phyloP scores from a whole-genome alignment of 352 stramenopile genomes.

The Plasmopara halstedii region DNA sequence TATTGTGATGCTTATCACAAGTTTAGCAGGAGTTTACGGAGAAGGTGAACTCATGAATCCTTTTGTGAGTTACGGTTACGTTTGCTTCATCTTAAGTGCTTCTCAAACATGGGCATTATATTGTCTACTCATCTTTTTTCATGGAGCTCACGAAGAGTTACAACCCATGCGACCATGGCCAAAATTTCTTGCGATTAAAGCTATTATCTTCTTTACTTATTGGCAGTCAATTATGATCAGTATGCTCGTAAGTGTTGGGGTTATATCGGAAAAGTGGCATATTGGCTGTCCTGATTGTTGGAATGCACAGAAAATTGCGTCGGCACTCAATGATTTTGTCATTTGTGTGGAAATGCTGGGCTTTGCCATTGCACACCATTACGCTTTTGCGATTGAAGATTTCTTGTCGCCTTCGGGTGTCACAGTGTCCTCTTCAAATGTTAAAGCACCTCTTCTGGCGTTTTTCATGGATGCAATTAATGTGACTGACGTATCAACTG shows the following conservation, averaged over 20 bases:
- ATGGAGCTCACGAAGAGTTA: slow-evolving; percentile 87
- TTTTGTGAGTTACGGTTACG: slow-evolving; percentile 78
- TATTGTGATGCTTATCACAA: slow-evolving; percentile 83
- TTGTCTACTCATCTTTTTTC: slow-evolving; percentile 91
- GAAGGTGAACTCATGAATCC: slow-evolving; percentile 85
- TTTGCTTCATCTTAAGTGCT: slow-evolving; percentile 85
- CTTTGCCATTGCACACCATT: slow-evolving; percentile 89
- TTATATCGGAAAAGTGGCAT: slow-evolving; percentile 80
- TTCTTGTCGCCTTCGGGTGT: slow-evolving; percentile 48
- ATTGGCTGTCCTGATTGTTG: slow-evolving; percentile 82
- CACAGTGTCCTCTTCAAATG: slow-evolving; percentile 56
- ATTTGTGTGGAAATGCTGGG: slow-evolving; percentile 94
- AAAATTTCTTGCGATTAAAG: slow-evolving; percentile 94
- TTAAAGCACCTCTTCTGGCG: slow-evolving; percentile 76
- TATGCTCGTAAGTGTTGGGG: slow-evolving; percentile 76
- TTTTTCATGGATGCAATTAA: slow-evolving; percentile 89
- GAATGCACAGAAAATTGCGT: slow-evolving; percentile 80
- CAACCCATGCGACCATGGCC: slow-evolving; percentile 82
- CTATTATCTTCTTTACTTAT: slow-evolving; percentile 94
- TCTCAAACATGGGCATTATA: slow-evolving; percentile 92
- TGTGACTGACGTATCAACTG: slow-evolving; percentile 80
- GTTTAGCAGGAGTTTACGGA: slow-evolving; percentile 79
- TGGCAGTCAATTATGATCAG: slow-evolving; percentile 91
- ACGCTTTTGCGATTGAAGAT: slow-evolving; percentile 89
- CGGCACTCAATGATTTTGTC: slow-evolving; percentile 90